Evolutionary conservation across 768 basidiomycete species (phyloP), one percentile per base, ranked within the genome.

Genomic region (Mycena maculata): DNA sequence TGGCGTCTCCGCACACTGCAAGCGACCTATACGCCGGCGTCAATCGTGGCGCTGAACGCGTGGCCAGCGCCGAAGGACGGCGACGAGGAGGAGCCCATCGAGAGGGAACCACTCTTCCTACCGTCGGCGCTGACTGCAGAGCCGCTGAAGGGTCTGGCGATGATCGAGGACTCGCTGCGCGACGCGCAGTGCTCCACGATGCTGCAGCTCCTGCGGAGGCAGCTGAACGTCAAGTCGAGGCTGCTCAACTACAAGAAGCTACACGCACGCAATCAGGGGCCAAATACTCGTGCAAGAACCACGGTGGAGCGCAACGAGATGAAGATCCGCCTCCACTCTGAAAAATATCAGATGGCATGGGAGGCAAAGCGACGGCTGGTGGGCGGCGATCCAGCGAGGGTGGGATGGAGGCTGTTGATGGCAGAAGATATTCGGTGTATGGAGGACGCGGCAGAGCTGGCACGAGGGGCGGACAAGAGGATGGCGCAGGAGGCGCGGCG

Each of bases 151-250:
- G 63, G 57, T 2, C 33, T 36, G 33, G 33, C 33, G 6, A 13
- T 36, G 13, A 36, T 0, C 9, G 22, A 0, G 63, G 57, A 2
- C 49, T 78, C 3, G 28, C 65, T 0, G 48, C 47, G 72, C 0
- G 58, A 56, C 9, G 72, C 73, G 2, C 76, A 76, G 49, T 74
- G 74, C 59, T 11, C 30, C 12, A 69, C 72, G 27, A 36, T 71
- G 3, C 72, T 79, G 2, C 60, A 53, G 5, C 38, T 50, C 11
- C 38, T 79, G 25, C 70, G 71, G 4, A 60, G 63, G 15, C 65
- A 70, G 13, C 63, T 76, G 1, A 58, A 68, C 31, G 38, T 73
- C 9, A 76, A 76, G 54, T 63, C 58, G 2, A 63, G 71, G 10
- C 58, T 75, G 31, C 54, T 77, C 1, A 52, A 52, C 3, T 75